Percentiles rank a stretch among this genome's conserved stretches.
Conservation (phyloP, 768 basidiomycete species). For the Ramaria sp. region DNA sequence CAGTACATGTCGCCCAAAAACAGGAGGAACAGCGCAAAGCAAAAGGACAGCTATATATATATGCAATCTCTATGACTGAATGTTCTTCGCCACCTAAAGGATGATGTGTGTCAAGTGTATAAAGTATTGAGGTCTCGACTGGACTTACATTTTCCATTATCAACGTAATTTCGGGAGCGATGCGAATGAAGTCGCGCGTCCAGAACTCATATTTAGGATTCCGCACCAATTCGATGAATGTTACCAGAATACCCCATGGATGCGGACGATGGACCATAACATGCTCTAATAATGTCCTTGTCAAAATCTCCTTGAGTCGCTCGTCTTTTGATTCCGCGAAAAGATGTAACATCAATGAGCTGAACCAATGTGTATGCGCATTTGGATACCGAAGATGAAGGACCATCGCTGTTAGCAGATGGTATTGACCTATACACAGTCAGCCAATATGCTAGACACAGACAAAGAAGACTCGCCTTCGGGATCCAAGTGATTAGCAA, state of each 20-base stretch:
- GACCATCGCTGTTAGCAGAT: slow-evolving; percentile 84
- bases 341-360: slow-evolving; percentile 76
- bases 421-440: slow-evolving; percentile 70
- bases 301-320: slow-evolving; percentile 70
- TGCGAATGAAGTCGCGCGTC: slow-evolving; percentile 76
- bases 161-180: slow-evolving; percentile 78
- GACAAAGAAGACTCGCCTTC: slow-evolving; percentile 54
- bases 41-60: slow-evolving; percentile 10
- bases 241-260: slow-evolving; percentile 90
- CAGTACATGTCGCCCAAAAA: slow-evolving; percentile 14
- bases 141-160: slow-evolving; percentile 70
- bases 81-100: slow-evolving; percentile 9
- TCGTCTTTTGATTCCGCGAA: slow-evolving; percentile 74
- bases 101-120: neutral
- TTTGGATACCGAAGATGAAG: slow-evolving; percentile 96
- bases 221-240: slow-evolving; percentile 87
- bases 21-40: slow-evolving; percentile 15
- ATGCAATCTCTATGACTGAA: slow-evolving; percentile 8
- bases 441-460: neutral
- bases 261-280: slow-evolving; percentile 93
- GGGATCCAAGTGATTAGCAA: slow-evolving; percentile 74
- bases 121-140: neutral
- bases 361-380: slow-evolving; percentile 98
- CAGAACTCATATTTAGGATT: slow-evolving; percentile 88
- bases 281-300: slow-evolving; percentile 84